Evolutionary conservation across 495 filamentous ascomycete genomes (phyloP), one percentile per base, ranked within the genome.

Genomic region (Cenococcum geophilum): DNA sequence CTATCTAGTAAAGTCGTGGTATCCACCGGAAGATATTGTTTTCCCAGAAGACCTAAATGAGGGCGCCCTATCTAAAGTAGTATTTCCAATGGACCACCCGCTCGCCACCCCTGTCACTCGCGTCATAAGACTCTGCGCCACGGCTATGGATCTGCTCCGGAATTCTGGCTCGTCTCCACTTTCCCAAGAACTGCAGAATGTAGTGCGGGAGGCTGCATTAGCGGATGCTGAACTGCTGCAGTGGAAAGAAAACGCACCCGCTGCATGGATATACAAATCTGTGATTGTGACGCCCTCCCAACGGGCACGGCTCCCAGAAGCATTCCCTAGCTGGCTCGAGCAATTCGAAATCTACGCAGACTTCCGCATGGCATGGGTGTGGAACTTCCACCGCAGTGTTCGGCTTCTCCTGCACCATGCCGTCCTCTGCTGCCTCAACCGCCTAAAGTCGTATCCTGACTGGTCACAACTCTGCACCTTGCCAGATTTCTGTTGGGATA

Each of bases 281-380:
- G 49, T 52, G 6, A 25, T 9, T 16, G 49, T 52, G 9, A 14
- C 18, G 21, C 18, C 14, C 1, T 25, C 9, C 10, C 21, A 25
- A 16, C 18, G 20, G 10, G 5, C 18, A 23, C 14, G 9, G 10
- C 25, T 52, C 14, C 49, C 49, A 22, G 16, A 25, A 32, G 49
- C 49, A 52, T 52, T 52, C 23, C 49, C 49, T 5, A 52, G 22
- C 22, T 52, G 49, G 49, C 21, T 52, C 21, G 22, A 52, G 21
- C 18, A 52, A 25, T 52, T 52, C 23, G 18, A 52, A 23, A 32
- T 52, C 10, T 52, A 52, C 16, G 18, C 49, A 27, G 49, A 32
- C 21, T 16, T 25, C 23, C 49, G 49, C 5, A 52, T 32, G 25
- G 49, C 49, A 10, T 16, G 21, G 49, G 16, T 52, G 8, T 52